phyloP scores from a whole-genome alignment of 139 green algal species.

The Edaphochlamys debaryana region DNA sequence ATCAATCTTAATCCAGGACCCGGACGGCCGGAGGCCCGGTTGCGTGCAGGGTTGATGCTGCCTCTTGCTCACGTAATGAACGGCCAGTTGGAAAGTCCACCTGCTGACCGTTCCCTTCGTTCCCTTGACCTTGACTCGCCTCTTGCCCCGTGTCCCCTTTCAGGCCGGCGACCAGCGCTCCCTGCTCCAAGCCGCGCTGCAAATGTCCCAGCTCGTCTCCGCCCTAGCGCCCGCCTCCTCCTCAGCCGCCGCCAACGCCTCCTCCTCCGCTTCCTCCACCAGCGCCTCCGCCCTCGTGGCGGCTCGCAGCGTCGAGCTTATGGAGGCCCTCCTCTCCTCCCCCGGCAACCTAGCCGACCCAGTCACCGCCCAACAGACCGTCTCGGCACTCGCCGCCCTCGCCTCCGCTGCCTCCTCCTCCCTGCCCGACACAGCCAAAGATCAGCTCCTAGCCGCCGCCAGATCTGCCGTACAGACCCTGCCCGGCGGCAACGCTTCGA shows the following conservation, averaged over 20 bases:
- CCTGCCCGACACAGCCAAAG: not conserved
- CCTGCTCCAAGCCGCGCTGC: not conserved
- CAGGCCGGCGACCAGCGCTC: not conserved
- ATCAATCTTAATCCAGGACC: too few relatives aligned
- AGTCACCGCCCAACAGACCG: not conserved
- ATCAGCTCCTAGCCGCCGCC: not conserved
- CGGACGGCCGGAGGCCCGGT: too few relatives aligned
- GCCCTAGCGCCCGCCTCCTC: too few relatives aligned
- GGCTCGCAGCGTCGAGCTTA: not conserved
- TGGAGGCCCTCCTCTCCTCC: not conserved
- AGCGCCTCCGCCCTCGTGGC: not conserved
- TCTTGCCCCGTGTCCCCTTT: too few relatives aligned
- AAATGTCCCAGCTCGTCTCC: too few relatives aligned
- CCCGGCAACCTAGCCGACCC: not conserved
- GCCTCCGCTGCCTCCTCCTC: not conserved
- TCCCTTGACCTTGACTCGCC: too few relatives aligned
- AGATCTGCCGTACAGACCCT: not conserved
- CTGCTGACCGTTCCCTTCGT: too few relatives aligned
- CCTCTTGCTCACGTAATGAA: too few relatives aligned
- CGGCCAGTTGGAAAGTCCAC: too few relatives aligned
- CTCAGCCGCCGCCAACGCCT: too few relatives aligned
- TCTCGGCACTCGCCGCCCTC: slow-evolving; percentile 17
- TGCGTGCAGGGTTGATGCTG: too few relatives aligned
- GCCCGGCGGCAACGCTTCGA: not conserved
- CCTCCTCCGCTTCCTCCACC: too few relatives aligned